Conservation (phyloP, 2,329 filamentous ascomycete species). For the Simplicillium aogashimaense region DNA sequence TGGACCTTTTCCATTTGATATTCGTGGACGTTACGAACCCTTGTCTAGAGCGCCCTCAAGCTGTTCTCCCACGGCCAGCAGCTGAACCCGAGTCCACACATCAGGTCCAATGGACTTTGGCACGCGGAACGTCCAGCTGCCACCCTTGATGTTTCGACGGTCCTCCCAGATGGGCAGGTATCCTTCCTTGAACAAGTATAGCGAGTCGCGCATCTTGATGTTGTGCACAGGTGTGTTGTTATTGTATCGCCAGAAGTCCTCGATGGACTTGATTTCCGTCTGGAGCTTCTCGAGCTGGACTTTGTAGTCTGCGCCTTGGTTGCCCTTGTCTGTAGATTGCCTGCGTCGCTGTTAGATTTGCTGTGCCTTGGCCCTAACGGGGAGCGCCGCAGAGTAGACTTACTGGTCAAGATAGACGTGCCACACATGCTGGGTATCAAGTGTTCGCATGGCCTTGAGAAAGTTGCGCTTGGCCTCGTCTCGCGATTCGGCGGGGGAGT, state of each 20-base stretch:
- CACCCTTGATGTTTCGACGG: conserved; percentile 73
- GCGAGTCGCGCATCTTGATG: conserved; percentile 66
- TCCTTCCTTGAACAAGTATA: conserved; percentile 72
- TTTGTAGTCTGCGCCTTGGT: conserved; percentile 34
- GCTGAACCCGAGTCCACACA: conserved; percentile 73
- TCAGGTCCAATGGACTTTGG: conserved; percentile 63
- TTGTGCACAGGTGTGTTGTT: conserved; percentile 72
- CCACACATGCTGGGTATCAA: conserved; percentile 75
- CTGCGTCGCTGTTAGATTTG: conserved; percentile 14
- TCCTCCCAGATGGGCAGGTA: conserved; percentile 78
- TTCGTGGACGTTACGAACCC: conserved; percentile 35
- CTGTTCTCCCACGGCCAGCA: conserved; percentile 75
- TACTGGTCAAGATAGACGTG: conserved; percentile 59
- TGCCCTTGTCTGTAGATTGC: conserved; percentile 27
- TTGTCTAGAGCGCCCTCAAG: conserved; percentile 64
- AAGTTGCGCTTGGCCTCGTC: conserved; percentile 79
- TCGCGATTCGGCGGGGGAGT: conserved; percentile 63
- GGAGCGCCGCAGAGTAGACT: conserved; percentile 8
- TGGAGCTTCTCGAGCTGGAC: conserved; percentile 52
- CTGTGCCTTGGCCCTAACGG: not conserved
- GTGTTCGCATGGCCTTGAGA: conserved; percentile 59
- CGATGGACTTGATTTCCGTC: conserved; percentile 63
- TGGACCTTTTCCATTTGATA: not conserved
- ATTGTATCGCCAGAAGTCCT: conserved; percentile 77
- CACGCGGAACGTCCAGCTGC: conserved; percentile 87